Base-by-base conservation (phyloP, 805 yeast species). In the Ogataea paradorogensis region DNA sequence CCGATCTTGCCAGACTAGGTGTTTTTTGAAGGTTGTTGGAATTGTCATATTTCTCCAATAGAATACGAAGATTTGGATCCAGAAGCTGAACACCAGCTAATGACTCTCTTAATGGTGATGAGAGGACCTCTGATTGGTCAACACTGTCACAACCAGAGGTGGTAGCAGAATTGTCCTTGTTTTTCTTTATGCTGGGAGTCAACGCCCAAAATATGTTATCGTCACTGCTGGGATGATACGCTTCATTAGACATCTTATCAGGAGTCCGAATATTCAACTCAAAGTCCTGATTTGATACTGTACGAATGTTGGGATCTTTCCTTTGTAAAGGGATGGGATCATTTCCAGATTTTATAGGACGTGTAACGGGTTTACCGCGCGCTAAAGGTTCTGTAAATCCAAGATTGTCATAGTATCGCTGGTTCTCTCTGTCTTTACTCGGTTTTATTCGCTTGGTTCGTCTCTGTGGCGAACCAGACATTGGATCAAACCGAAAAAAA, bases 11-110 rank as follows among this genome's bases (percentile, higher is more conserved):
- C 14, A 63, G 40, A 7, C 42, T 51, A 9, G 73, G 73, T 1
- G 71, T 59, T 26, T 58, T 62, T 13, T 62, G 54, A 0, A 56
- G 43, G 2, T 54, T 50, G 7, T 21, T 47, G 3, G 65, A 67
- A 23, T 63, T 49, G 9, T 73, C 73, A 51, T 72, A 74, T 43
- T 69, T 74, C 6, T 59, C 55, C 13, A 74, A 50, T 43, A 74
- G 56, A 16, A 41, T 40, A 37, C 55, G 52, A 26, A 63, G 21
- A 13, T 50, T 49, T 1, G 66, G 65, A 28, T 56, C 61, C 31
- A 63, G 30, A 6, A 58, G 35, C 21, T 51, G 52, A 7, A 45
- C 36, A 13, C 36, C 46, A 36, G 14, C 48, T 2, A 52, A 38
- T 1, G 49, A 11, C 13, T 52, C 54, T 40, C 55, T 62, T 30